Evolutionary conservation across 495 filamentous ascomycete species (phyloP), one percentile per base, ranked within the genome.

Genomic region (Daldinia childiae): DNA sequence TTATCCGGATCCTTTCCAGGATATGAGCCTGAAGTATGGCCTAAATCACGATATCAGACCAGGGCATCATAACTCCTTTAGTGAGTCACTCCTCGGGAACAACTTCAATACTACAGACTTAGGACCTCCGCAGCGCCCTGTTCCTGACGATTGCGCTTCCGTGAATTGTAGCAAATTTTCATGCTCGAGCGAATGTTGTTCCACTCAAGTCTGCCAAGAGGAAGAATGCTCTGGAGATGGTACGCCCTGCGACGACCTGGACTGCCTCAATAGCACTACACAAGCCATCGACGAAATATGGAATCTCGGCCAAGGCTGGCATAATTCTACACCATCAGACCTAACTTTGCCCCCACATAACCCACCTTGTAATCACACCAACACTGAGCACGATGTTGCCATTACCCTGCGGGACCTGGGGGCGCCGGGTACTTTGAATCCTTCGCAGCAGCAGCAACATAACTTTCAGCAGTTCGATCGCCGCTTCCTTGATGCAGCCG

Each of bases 301-400:
- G 71, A 15, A 36, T 38, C 29, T 71, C 14, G n/a, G 58, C 21
- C 63, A 59, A 24, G 45, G 29, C 12, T 74, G 71, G 71, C 45
- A 63, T 15, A 21, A 41, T 14, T 24, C 62, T 9, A 45, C 64
- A 45, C 59, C 45, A 15, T n/a, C 58, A 43, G 58, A 54, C 6
- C 34, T 50, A 5, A 54, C 55, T 15, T 51, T 63, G 4, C 11
- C 27, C 21, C 14, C 55, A 21, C 70, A 76, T 32, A 60, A 64
- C 9, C 70, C 69, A 12, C 68, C 73, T 6, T 78, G 73, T 30
- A 76, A 74, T 32, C 76, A 78, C 57, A 76, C 73, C 0, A 63
- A 74, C 24, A 72, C 74, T 7, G 76, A 78, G 36, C 76, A 78
- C 34, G 63, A 70, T 24, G 76, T 72, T 48, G 76, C 76, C 17